Base-by-base conservation (phyloP, 1,284 basidiomycete genomes). In the Cryptococcus sp. region DNA sequence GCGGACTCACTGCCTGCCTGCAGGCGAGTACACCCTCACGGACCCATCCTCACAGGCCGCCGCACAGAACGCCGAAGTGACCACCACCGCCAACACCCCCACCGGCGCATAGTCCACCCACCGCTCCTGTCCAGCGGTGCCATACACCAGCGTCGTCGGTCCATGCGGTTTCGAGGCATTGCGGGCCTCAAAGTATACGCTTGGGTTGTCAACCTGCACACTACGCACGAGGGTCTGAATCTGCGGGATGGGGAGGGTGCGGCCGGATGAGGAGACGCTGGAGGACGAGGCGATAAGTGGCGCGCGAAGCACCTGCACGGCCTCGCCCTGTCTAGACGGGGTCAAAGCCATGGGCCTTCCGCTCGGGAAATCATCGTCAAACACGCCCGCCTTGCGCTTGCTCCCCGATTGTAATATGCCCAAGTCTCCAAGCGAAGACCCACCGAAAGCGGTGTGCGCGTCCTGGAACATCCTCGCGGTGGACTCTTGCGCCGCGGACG, bases 31-130 rank as follows among this genome's bases (percentile, higher is more conserved):
- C 3, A 92, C 82, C 62, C 82, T 83, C 18, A 96, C 77, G 4
- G 82, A 82, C 0, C 88, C 89, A 70, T 95, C 90, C 61, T 86
- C 82, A 77, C 84, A 81, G 0, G 84, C 88, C 2, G 83, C 87
- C 2, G 89, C 92, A 60, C 85, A 86, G 70, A 91, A 91, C 2
- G 70, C 69, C 2, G 75, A 70, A 0, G 88, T 87, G 0, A 85
- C 84, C 1, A 84, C 84, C 35, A 90, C 72, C 0, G 81, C 79
- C 4, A 94, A 71, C 5, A 84, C 84, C 6, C 87, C 85, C 0
- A 83, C 83, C 1, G 88, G 84, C 8, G 92, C 69, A 74, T 89
- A 97, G 74, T 97, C 92, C 51, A 93, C 73, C 93, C 94, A 98
- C 52, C 87, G 82, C 7, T 85, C 73, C 83, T 69, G 86, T 80